Base-by-base conservation (phyloP, 177 flowering plant genomes). In the Vitis hybrid region DNA sequence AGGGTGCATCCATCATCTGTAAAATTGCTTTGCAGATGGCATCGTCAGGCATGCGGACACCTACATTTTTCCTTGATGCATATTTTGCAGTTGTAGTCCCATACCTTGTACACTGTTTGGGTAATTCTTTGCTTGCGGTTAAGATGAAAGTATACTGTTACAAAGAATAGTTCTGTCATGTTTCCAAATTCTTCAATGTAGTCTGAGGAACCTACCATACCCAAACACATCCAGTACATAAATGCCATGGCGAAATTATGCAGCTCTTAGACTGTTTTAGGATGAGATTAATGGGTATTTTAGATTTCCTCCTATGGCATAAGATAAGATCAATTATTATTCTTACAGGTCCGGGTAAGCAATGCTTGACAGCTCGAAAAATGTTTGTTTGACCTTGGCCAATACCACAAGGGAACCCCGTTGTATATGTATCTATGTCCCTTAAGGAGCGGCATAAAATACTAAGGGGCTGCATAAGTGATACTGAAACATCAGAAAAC, bases 261-360 rank as follows among this genome's bases (percentile, higher is more conserved):
- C 3, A 14, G 50, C 59, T 15, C 14, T 52, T 49, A 19, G 28
- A 5, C 61, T 28, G 64, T 20, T 24, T 15, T 49, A 7, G 13
- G 19, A 69, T 61, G 65, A 7, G 55, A 62, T 28, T 61, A 33
- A 31, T 62, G 70, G 67, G 15, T 14, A 69, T 54, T 53, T 76
- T 17, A 74, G 61, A 49, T 67, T 64, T 19, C 59, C 61, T 65
- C 22, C 20, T 60, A 19, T 11, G 33, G 28, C 55, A 64, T 11
- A 54, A 64, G 33, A 51, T 11, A 49, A 63, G 60, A 54, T 63
- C 2, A 58, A 59, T n/a, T 18, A 67, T 66, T 7, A 64, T 69
- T 53, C 97, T 92, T 85, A 94, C 98, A 57, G 97, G 98, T 17
- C 98, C 98, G 68, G 98, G 98, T 75, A 92, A 80, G 85, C 95